A percentile compares a stretch with the other conserved stretches of the same genome.
phyloP scores from a whole-genome alignment of 371 early-diverging fungal species.

The Mucor saturninus region DNA sequence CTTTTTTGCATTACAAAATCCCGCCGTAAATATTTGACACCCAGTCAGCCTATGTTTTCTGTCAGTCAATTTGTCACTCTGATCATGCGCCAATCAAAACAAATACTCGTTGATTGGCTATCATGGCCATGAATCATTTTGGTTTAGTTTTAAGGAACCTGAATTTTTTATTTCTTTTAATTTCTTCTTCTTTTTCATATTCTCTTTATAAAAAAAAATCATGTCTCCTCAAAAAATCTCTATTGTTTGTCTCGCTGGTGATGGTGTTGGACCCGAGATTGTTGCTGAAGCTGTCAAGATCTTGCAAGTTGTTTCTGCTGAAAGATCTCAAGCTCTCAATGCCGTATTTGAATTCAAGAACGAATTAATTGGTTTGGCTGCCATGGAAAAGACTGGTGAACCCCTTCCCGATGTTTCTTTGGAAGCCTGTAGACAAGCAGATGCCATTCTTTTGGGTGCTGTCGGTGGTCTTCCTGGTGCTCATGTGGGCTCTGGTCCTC shows the following conservation, averaged over 20 bases:
- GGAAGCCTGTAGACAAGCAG: conserved; percentile 79
- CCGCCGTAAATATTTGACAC: background rate
- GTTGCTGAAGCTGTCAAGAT: conserved; percentile 89
- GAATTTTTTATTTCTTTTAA: conserved; percentile 17
- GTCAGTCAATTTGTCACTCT: conserved; percentile 16
- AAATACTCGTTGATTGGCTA: conserved; percentile 27
- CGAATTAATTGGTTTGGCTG: conserved; percentile 89
- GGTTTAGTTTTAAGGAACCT: background rate
- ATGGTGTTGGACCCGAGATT: conserved; percentile 96
- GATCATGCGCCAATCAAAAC: conserved; percentile 22
- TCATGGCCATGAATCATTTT: conserved; percentile 34
- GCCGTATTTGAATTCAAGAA: conserved; percentile 74
- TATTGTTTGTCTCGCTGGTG: conserved; percentile 89
- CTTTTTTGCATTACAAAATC: no score
- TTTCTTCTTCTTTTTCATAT: conserved; percentile 6
- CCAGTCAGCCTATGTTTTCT: conserved; percentile 8
- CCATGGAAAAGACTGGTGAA: conserved; percentile 89
- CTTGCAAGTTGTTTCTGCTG: conserved; percentile 74
- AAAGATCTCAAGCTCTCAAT: conserved; percentile 60
- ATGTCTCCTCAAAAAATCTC: conserved; percentile 35
- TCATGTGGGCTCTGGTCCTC: conserved; percentile 88
- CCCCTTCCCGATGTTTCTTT: conserved; percentile 84
- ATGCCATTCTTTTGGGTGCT: conserved; percentile 94
- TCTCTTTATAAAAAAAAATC: background rate
- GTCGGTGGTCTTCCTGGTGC: conserved; percentile 90